Percentiles rank a stretch among this genome's conserved stretches.
phyloP scores from a whole-genome alignment of 2,329 filamentous ascomycete genomes.

The Aspergillus ochraceoroseus region DNA sequence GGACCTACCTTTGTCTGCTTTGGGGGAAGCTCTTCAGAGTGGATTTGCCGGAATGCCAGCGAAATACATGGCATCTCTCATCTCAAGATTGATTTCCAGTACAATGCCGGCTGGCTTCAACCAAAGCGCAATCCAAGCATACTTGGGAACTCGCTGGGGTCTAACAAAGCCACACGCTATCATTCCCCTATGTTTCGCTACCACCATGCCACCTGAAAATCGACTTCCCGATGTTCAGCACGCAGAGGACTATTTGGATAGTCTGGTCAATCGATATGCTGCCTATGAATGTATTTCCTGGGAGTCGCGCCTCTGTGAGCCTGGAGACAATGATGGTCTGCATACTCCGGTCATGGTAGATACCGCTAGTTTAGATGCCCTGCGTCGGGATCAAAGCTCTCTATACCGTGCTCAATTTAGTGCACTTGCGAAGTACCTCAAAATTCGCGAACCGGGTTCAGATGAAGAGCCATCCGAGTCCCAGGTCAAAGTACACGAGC shows the following conservation, averaged over 20 bases:
- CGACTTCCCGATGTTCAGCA: slow-evolving; percentile 18
- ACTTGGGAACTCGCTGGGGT: slow-evolving; percentile 28
- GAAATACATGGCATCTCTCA: slow-evolving; percentile 27
- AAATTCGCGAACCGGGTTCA: not conserved
- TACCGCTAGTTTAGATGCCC: not conserved
- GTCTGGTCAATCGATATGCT: slow-evolving; percentile 18
- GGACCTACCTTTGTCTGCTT: slow-evolving; percentile 34
- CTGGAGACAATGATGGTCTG: not conserved
- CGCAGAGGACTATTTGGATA: slow-evolving; percentile 24
- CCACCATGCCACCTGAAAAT: slow-evolving; percentile 21
- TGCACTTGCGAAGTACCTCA: slow-evolving; percentile 11
- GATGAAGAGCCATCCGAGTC: not conserved
- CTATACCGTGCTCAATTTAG: slow-evolving; percentile 13
- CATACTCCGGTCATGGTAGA: slow-evolving; percentile 2
- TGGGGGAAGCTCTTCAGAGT: slow-evolving; percentile 30
- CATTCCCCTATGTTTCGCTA: slow-evolving; percentile 23
- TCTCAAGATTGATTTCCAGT: slow-evolving; percentile 28
- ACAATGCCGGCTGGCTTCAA: slow-evolving; percentile 32
- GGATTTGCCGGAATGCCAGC: slow-evolving; percentile 32
- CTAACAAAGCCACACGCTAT: slow-evolving; percentile 20
- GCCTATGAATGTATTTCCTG: slow-evolving; percentile 14
- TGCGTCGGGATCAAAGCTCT: slow-evolving; percentile 6
- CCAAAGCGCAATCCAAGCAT: slow-evolving; percentile 17
- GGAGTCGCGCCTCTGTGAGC: too few relatives aligned
- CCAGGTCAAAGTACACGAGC: not conserved